These are phyloP conservation scores for Massarina eburnea DNA, from an alignment of 2,329 filamentous ascomycete genomes.

Conservation along the genomic window DNA sequence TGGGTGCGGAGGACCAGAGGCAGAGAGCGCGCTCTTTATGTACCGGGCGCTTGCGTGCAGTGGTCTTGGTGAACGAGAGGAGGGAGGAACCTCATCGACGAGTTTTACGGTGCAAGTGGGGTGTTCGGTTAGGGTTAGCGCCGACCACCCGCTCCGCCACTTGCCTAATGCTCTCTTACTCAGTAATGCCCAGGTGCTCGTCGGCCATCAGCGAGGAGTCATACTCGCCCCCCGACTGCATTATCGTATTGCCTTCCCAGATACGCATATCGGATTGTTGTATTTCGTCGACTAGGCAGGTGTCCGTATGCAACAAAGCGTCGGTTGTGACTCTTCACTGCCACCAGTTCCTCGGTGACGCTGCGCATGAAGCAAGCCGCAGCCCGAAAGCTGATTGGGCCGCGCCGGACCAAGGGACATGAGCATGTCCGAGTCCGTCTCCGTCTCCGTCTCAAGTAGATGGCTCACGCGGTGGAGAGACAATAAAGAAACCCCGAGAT, in stretches of 20 bases:
- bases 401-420: slow-evolving; percentile 2
- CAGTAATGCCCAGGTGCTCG: too few relatives aligned
- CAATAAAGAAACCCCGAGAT: too few relatives aligned
- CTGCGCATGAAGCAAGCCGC: too few relatives aligned
- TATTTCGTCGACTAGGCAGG: too few relatives aligned
- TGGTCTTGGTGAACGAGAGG: slow-evolving; percentile 10
- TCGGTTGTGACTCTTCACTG: too few relatives aligned
- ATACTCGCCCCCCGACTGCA: not conserved
- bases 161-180: not conserved
- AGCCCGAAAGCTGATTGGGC: too few relatives aligned
- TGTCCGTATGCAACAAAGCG: too few relatives aligned
- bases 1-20: slow-evolving; percentile 36
- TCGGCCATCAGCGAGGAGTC: not conserved
- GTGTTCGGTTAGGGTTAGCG: not conserved
- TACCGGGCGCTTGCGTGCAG: slow-evolving; percentile 23
- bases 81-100: slow-evolving; percentile 11
- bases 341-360: too few relatives aligned
- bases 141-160: not conserved
- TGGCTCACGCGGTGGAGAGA: too few relatives aligned
- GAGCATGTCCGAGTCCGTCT: not conserved
- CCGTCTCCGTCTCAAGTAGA: not conserved
- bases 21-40: slow-evolving; percentile 28
- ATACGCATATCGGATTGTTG: too few relatives aligned
- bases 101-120: slow-evolving; percentile 1
- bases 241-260: too few relatives aligned